Conservation (phyloP, 2,329 filamentous ascomycete genomes). For the Stemphylium vesicarium region DNA sequence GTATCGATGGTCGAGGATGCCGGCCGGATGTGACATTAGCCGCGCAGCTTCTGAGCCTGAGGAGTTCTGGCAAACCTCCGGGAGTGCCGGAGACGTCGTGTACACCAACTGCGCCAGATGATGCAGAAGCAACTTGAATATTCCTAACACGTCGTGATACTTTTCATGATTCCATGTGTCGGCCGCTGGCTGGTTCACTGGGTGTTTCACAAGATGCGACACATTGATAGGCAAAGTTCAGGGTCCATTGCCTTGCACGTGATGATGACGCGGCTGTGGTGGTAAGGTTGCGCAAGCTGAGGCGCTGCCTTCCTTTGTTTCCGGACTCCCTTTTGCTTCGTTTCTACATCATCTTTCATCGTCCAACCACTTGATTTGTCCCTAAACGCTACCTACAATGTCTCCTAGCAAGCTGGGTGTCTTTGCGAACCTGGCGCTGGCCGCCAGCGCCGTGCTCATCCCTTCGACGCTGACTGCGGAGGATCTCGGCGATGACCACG, state of each 20-base stretch:
- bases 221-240: conserved; percentile 10
- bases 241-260: conserved; percentile 13
- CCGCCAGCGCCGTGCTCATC: conserved; percentile 45
- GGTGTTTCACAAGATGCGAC: conserved; percentile 16
- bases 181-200: conserved; percentile 2
- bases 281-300: conserved; percentile 14
- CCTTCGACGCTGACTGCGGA: conserved; percentile 40
- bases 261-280: conserved; percentile 17
- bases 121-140: too few relatives aligned
- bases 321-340: conserved; percentile 14
- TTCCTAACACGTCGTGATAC: background rate
- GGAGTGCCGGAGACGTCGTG: too few relatives aligned
- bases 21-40: too few relatives aligned
- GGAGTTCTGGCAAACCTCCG: too few relatives aligned
- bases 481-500: conserved; percentile 39
- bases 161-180: background rate
- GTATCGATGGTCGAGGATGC: too few relatives aligned
- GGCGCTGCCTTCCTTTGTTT: conserved; percentile 20
- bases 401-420: conserved; percentile 41
- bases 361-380: conserved; percentile 14
- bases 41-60: too few relatives aligned
- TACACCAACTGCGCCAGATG: background rate
- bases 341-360: conserved; percentile 20
- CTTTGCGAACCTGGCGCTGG: conserved; percentile 45
- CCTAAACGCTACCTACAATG: conserved; percentile 33